Evolutionary conservation across 2,329 filamentous ascomycete species (phyloP).

Genomic region (Acarospora socialis): DNA sequence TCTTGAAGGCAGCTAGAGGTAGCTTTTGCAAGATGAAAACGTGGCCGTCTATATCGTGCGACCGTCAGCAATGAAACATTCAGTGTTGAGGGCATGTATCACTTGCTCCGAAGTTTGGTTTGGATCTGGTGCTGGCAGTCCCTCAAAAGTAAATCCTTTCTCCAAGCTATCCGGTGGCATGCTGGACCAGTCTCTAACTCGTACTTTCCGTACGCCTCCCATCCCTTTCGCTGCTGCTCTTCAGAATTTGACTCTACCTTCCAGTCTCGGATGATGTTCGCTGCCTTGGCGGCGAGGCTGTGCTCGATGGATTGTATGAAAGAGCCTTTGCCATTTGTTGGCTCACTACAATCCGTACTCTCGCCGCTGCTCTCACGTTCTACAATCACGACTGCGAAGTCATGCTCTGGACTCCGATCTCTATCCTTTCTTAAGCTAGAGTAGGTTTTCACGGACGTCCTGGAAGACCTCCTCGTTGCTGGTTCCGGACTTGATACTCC

Average conservation of each 20-base stretch:
- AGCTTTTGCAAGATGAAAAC: not conserved
- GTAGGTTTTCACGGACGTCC: not conserved
- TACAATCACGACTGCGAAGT: not conserved
- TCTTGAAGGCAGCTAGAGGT: not conserved
- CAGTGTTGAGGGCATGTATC: too few relatives aligned
- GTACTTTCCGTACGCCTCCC: not conserved
- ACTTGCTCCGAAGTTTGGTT: not conserved
- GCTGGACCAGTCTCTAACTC: not conserved
- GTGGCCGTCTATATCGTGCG: not conserved
- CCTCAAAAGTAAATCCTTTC: not conserved
- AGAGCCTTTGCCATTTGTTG: too few relatives aligned
- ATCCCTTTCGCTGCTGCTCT: not conserved
- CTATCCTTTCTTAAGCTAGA: not conserved
- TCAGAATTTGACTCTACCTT: not conserved
- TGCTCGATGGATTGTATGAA: too few relatives aligned
- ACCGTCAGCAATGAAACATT: too few relatives aligned
- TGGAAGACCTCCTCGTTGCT: not conserved
- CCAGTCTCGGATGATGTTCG: not conserved
- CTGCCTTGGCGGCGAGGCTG: not conserved
- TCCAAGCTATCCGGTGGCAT: not conserved
- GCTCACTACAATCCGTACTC: not conserved
- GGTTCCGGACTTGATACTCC: not conserved
- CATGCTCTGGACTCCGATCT: not conserved
- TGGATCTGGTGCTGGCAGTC: not conserved
- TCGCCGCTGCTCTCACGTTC: not conserved